Evolutionary conservation across 31 red algal species (phyloP).

Genomic region (Odonthalia washingtoniensis): DNA sequence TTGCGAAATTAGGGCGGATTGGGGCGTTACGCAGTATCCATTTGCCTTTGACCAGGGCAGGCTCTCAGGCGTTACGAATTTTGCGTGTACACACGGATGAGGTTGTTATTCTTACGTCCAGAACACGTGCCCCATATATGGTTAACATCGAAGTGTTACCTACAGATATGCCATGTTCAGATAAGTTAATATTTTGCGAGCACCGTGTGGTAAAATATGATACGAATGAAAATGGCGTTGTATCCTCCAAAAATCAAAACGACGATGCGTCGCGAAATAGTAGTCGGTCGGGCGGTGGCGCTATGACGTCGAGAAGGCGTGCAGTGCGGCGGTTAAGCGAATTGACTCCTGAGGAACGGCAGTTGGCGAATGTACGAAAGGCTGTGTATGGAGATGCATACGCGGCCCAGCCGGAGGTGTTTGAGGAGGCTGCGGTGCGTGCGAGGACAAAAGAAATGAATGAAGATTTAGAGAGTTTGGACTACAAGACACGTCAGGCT

Average conservation of each 20-base stretch:
- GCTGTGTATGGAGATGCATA: slow-evolving; percentile 68
- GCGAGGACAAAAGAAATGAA: slow-evolving; percentile 1
- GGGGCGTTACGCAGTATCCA: slow-evolving; percentile 91
- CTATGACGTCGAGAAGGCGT: not conserved
- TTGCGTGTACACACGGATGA: slow-evolving; percentile 87
- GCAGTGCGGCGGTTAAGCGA: slow-evolving; percentile 66
- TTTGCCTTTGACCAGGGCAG: slow-evolving; percentile 90
- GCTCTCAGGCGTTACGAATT: slow-evolving; percentile 87
- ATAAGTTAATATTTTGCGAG: slow-evolving; percentile 95
- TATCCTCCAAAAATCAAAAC: not conserved
- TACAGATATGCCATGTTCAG: slow-evolving; percentile 90
- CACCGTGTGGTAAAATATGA: slow-evolving; percentile 63
- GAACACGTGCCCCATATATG: slow-evolving; percentile 87
- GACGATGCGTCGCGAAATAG: not conserved
- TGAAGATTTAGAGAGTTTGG: slow-evolving; percentile 21
- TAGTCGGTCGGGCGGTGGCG: not conserved
- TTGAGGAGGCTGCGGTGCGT: slow-evolving; percentile 50
- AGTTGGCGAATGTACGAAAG: slow-evolving; percentile 70
- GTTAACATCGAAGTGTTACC: slow-evolving; percentile 96
- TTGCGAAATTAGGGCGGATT: slow-evolving; percentile 69
- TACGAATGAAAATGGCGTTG: not conserved
- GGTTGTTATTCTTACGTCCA: slow-evolving; percentile 80
- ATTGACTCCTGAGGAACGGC: slow-evolving; percentile 76
- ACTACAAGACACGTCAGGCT: slow-evolving; percentile 78
- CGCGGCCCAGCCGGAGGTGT: slow-evolving; percentile 67